Percentiles rank a stretch among this genome's conserved stretches.
phyloP scores from a whole-genome alignment of 257 asterid genomes.

The Solanum chiquidenum region DNA sequence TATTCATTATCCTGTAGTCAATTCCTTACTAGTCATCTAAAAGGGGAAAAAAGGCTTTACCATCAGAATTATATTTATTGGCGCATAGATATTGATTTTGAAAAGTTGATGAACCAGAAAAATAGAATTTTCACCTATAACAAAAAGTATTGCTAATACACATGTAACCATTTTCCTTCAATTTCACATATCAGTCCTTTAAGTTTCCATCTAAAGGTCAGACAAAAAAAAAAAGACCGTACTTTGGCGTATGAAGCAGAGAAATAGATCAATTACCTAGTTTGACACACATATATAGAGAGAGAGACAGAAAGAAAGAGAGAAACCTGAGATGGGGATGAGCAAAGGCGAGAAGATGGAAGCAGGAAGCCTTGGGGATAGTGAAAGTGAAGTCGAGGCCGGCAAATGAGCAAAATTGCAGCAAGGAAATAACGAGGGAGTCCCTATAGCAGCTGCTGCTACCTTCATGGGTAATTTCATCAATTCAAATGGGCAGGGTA shows the following conservation, averaged over 20 bases:
- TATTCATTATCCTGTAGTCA: neutral
- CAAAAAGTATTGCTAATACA: neutral
- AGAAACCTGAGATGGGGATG: neutral
- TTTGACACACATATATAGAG: neutral
- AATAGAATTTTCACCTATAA: neutral
- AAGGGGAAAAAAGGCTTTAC: neutral
- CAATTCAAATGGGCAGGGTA: neutral
- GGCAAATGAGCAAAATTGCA: neutral
- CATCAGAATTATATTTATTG: neutral
- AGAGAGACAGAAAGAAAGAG: neutral
- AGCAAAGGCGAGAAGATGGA: neutral
- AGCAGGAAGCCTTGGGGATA: neutral
- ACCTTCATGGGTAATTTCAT: neutral
- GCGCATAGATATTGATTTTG: neutral
- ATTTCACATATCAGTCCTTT: neutral
- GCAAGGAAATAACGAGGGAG: neutral
- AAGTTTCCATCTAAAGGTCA: neutral
- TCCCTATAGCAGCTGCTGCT: neutral
- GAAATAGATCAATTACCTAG: neutral
- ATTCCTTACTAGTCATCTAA: neutral
- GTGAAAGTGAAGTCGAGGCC: neutral
- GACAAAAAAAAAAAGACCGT: neutral
- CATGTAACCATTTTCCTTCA: neutral
- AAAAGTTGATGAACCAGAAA: neutral
- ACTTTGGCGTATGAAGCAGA: neutral